Evolutionary conservation across 306 rosid genomes (phyloP).

Genomic region (Vigna trinervia): DNA sequence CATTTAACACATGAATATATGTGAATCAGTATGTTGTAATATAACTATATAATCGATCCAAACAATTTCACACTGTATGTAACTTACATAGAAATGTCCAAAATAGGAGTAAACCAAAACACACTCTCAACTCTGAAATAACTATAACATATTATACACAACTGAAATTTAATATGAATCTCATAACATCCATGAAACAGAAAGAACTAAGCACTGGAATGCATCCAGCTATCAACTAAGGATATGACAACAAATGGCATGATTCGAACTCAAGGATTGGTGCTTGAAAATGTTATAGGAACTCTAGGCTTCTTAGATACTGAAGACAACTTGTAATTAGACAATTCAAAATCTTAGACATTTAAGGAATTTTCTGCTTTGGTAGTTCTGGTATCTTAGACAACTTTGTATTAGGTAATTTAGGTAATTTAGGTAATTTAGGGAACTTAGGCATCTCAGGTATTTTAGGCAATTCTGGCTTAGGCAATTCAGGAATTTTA

Average conservation of each 20-base stretch:
- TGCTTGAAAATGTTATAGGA: constrained; percentile 21
- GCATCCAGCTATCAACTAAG: background rate
- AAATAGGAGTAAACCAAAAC: too few relatives aligned
- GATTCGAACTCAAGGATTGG: constrained; percentile 8
- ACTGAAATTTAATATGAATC: too few relatives aligned
- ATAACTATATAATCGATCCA: too few relatives aligned
- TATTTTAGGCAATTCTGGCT: background rate
- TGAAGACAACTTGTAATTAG: background rate
- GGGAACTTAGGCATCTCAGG: background rate
- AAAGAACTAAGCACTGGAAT: background rate
- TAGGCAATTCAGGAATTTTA: background rate
- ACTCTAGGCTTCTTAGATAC: background rate
- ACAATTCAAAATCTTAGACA: background rate
- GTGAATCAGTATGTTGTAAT: too few relatives aligned
- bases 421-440: background rate
- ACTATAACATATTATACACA: too few relatives aligned
- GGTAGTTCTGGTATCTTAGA: background rate
- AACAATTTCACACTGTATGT: too few relatives aligned
- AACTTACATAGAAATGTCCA: too few relatives aligned
- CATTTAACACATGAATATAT: too few relatives aligned
- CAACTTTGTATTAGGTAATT: background rate
- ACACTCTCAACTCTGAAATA: too few relatives aligned
- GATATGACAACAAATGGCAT: background rate
- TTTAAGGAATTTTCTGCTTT: background rate
- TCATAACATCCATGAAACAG: background rate